Evolutionary conservation across 148 eudicot genomes (phyloP).

Genomic region (Fagopyrum homotropicum): DNA sequence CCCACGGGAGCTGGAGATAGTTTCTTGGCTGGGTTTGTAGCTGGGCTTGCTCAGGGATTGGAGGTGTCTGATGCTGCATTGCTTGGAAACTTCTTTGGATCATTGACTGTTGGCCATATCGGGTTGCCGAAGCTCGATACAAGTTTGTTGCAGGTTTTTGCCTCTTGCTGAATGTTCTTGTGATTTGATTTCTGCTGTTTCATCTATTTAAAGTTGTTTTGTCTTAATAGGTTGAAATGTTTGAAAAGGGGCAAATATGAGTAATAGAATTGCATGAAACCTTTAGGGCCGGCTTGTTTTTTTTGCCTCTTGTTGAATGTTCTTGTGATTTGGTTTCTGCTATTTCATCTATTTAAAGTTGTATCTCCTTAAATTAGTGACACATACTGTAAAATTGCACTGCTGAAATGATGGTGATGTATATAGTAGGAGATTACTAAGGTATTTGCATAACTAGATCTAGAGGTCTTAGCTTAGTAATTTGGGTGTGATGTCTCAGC

Average conservation of each 20-base stretch:
- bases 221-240: neutral
- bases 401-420: neutral
- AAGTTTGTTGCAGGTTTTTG: neutral
- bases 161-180: neutral
- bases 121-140: slow-evolving; percentile 71
- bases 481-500: neutral
- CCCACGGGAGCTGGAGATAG: slow-evolving; percentile 99
- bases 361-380: neutral
- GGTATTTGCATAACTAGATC: neutral
- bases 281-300: no score
- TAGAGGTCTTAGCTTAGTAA: neutral
- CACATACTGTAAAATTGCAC: neutral
- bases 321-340: no score
- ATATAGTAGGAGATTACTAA: neutral
- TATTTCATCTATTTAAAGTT: no score
- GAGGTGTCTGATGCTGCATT: slow-evolving; percentile 74
- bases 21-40: slow-evolving; percentile 77
- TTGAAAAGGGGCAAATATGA: neutral
- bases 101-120: slow-evolving; percentile 66
- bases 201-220: no score
- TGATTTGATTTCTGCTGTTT: neutral
- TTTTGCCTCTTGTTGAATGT: no score
- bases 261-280: neutral
- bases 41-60: slow-evolving; percentile 64
- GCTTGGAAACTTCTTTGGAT: slow-evolving; percentile 87